These are phyloP conservation scores for Puccinia triticina DNA, from an alignment of 1,284 basidiomycete genomes.

Conservation along the genomic window DNA sequence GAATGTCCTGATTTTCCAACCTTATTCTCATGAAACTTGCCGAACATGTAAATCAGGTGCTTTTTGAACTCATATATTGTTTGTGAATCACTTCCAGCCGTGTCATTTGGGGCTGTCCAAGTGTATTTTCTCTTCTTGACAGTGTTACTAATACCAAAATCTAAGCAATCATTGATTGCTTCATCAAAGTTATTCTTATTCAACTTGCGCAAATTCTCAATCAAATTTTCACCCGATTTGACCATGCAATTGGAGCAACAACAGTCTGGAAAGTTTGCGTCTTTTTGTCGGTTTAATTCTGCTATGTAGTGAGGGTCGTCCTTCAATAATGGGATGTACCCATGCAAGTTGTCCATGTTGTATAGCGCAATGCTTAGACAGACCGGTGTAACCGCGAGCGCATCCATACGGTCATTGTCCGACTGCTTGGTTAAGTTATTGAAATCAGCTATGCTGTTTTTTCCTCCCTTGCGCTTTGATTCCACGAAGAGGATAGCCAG, in stretches of 20 bases:
- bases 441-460: not conserved
- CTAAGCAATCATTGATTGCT: not conserved
- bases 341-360: not conserved
- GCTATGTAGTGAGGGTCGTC: not conserved
- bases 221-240: not conserved
- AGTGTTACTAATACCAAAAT: not conserved
- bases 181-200: constrained; percentile 1
- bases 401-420: constrained; percentile 2
- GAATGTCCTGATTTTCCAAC: not conserved
- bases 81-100: not conserved
- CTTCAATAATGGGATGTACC: not conserved
- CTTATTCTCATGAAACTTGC: not conserved
- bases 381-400: not conserved
- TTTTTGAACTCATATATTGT: not conserved
- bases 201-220: not conserved
- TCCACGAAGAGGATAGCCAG: not conserved
- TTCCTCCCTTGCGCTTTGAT: not conserved
- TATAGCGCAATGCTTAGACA: not conserved
- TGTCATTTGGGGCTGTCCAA: not conserved
- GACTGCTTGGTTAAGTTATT: not conserved
- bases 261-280: not conserved
- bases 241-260: not conserved
- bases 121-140: not conserved
- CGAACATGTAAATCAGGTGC: not conserved
- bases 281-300: not conserved